Percentiles rank a stretch among this genome's conserved stretches.
phyloP scores from a whole-genome alignment of 352 stramenopile genomes.

The Phytophthora pistaciae region DNA sequence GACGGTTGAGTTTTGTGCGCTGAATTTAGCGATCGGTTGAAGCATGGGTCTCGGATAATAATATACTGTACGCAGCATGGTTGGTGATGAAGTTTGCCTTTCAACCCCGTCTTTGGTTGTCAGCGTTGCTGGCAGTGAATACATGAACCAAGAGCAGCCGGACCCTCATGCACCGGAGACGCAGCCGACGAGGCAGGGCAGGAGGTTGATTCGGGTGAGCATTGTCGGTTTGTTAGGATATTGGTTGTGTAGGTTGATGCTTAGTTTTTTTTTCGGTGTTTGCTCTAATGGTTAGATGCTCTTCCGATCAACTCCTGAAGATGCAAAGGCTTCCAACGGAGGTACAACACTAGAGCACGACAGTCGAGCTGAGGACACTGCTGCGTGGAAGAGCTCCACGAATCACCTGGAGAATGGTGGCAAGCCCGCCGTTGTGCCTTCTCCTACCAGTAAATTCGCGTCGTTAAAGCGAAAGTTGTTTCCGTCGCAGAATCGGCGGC shows the following conservation, averaged over 20 bases:
- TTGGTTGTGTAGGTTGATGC: not conserved
- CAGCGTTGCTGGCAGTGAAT: not conserved
- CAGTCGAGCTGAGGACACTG: conserved; percentile 19
- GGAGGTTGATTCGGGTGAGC: conserved; percentile 49
- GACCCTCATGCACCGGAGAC: conserved; percentile 31
- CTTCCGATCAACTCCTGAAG: conserved; percentile 41
- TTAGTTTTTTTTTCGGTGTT: not conserved
- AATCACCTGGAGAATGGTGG: not conserved
- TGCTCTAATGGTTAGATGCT: conserved; percentile 44
- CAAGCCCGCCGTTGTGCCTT: conserved; percentile 16
- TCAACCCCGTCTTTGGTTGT: not conserved
- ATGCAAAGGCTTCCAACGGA: not conserved
- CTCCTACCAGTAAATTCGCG: conserved; percentile 45
- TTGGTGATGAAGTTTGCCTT: not conserved
- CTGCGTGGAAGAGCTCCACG: not conserved
- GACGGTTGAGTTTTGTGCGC: conserved; percentile 14
- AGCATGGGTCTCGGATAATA: conserved; percentile 14
- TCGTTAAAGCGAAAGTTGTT: conserved; percentile 69
- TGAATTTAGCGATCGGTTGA: conserved; percentile 16
- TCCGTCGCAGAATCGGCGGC: conserved; percentile 53
- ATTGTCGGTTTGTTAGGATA: not conserved
- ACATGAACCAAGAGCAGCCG: conserved; percentile 35
- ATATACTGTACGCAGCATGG: not conserved
- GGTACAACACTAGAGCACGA: conserved; percentile 9
- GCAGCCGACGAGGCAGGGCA: conserved; percentile 39